Conservation (phyloP, 164 flowering plant species). For the Dillenia turbinata region DNA sequence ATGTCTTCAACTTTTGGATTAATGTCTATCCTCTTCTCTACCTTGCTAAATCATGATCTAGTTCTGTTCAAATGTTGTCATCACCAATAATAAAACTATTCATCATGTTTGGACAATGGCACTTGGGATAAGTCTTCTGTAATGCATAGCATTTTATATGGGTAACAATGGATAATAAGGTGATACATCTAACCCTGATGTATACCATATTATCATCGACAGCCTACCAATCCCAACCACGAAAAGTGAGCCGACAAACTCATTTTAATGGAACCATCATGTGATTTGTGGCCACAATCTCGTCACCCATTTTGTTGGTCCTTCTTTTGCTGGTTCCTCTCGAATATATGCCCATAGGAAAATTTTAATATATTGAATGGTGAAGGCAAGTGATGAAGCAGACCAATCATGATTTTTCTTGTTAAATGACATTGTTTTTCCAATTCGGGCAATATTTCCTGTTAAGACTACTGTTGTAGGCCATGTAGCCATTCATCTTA, state of each 20-base stretch:
- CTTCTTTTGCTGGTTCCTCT: conserved; percentile 5
- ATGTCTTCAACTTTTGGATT: conserved; percentile 24
- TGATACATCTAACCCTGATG: too few species aligned
- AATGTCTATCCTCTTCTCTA: conserved; percentile 29
- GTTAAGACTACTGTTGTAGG: conserved; percentile 7
- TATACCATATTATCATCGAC: conserved; percentile 17
- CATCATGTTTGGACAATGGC: too few species aligned
- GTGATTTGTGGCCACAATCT: conserved; percentile 34
- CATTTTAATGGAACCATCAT: conserved; percentile 23
- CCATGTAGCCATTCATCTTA: conserved; percentile 12
- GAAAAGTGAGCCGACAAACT: conserved; percentile 48
- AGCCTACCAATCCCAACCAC: conserved; percentile 25
- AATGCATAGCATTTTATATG: too few species aligned
- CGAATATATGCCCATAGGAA: background rate
- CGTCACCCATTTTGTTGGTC: conserved; percentile 15
- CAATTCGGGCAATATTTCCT: conserved; percentile 19
- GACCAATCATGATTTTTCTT: conserved; percentile 10
- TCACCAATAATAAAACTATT: too few species aligned
- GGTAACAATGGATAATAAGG: too few species aligned
- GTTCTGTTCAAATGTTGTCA: conserved; percentile 6
- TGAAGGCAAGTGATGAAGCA: background rate
- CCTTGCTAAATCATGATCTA: conserved; percentile 33
- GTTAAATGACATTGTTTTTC: background rate
- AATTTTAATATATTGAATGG: too few species aligned
- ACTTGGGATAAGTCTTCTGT: too few species aligned